Conservation (phyloP, 2,329 filamentous ascomycete species). For the Beauveria bassiana region DNA sequence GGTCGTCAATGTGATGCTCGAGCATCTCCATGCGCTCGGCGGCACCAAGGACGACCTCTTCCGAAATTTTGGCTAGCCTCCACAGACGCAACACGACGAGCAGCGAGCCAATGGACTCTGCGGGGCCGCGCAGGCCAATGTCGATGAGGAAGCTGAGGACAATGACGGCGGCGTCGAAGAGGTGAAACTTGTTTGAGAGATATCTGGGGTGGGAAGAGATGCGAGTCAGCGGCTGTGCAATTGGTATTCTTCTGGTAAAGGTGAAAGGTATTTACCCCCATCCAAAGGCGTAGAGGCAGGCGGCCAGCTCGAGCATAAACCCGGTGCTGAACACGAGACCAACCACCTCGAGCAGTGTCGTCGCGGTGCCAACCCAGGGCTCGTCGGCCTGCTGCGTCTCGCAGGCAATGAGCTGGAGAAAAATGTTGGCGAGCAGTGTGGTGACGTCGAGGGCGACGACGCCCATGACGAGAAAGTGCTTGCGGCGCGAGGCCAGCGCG, state of each 20-base stretch:
- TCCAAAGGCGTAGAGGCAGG: conserved; percentile 55
- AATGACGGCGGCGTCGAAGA: conserved; percentile 58
- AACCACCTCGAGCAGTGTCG: conserved; percentile 37
- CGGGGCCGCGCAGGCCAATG: conserved; percentile 48
- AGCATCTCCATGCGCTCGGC: conserved; percentile 54
- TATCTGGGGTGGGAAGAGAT: conserved; percentile 32
- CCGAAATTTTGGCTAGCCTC: conserved; percentile 63
- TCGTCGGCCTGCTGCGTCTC: conserved; percentile 33
- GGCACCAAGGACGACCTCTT: conserved; percentile 58
- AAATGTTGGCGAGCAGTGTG: conserved; percentile 38
- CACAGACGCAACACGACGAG: conserved; percentile 59
- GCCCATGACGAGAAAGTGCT: conserved; percentile 37
- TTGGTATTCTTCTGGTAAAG: too few species aligned
- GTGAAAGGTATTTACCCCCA: conserved; percentile 34
- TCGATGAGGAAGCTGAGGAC: conserved; percentile 54
- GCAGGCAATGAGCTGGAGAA: conserved; percentile 41
- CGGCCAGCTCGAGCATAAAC: conserved; percentile 55
- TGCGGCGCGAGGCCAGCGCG: conserved; percentile 29
- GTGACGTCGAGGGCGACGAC: conserved; percentile 39
- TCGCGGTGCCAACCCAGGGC: conserved; percentile 32
- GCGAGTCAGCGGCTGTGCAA: background rate
- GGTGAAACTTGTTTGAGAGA: conserved; percentile 51
- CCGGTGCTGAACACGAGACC: conserved; percentile 54
- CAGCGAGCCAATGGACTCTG: conserved; percentile 58
- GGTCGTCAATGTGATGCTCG: conserved; percentile 40